phyloP scores from a whole-genome alignment of 495 filamentous ascomycete species.

The Penicillium diatomitis region DNA sequence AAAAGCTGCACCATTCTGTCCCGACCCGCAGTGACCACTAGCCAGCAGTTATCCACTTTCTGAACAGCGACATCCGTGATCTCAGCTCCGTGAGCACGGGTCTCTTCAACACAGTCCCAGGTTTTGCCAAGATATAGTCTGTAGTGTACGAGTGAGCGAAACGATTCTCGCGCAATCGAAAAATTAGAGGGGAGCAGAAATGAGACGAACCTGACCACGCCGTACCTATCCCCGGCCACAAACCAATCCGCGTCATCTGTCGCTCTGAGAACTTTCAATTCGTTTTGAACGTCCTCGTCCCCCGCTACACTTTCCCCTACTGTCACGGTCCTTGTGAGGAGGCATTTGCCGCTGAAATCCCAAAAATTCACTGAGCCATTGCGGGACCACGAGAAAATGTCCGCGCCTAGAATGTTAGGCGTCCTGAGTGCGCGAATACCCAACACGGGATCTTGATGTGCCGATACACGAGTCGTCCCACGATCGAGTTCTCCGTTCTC shows the following conservation, averaged over 20 bases:
- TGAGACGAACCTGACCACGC: constrained; percentile 57
- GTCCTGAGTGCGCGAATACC: constrained; percentile 57
- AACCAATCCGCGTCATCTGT: constrained; percentile 53
- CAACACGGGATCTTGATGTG: constrained; percentile 69
- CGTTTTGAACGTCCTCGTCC: constrained; percentile 58
- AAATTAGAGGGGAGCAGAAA: background rate
- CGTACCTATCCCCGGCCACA: constrained; percentile 75
- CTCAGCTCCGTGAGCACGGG: constrained; percentile 80
- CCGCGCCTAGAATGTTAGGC: constrained; percentile 48
- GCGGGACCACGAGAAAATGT: constrained; percentile 82
- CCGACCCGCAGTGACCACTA: constrained; percentile 73
- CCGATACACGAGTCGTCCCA: constrained; percentile 40
- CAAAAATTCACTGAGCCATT: constrained; percentile 74
- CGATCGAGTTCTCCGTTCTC: constrained; percentile 25
- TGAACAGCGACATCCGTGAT: constrained; percentile 70
- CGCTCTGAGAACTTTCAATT: constrained; percentile 61
- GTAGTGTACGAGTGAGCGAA: constrained; percentile 11
- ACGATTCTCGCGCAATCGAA: constrained; percentile 3
- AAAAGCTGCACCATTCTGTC: constrained; percentile 91
- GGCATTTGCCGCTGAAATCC: constrained; percentile 61
- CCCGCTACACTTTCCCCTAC: constrained; percentile 53
- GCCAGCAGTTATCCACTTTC: constrained; percentile 21
- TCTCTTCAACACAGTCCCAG: constrained; percentile 47
- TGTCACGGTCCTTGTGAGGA: constrained; percentile 51
- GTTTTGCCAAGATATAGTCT: constrained; percentile 38